A percentile compares a stretch with the other conserved stretches of the same genome.
These are phyloP conservation scores for Termitomyces sp. DNA, from an alignment of 768 basidiomycete genomes.

Conservation along the genomic window DNA sequence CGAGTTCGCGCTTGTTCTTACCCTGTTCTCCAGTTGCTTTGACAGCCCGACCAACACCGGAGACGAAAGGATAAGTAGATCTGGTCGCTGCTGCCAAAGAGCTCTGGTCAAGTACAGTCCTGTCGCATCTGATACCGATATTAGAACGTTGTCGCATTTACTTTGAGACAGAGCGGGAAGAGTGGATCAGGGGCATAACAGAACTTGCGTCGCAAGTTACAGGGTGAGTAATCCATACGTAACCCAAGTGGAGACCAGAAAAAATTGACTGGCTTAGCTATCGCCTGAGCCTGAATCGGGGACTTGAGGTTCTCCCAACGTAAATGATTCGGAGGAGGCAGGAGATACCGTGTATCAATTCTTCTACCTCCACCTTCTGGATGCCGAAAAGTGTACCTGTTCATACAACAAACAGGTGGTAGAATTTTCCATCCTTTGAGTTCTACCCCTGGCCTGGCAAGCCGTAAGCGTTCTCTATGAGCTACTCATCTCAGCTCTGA, in stretches of 20 bases:
- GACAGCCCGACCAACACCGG: slow-evolving; percentile 36
- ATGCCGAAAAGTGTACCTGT: slow-evolving; percentile 31
- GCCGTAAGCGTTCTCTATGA: slow-evolving; percentile 25
- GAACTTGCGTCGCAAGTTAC: slow-evolving; percentile 27
- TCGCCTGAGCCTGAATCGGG: slow-evolving; percentile 41
- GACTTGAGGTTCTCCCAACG: not conserved
- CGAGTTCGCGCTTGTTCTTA: slow-evolving; percentile 31
- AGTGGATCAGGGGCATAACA: slow-evolving; percentile 48
- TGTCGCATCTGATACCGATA: slow-evolving; percentile 37
- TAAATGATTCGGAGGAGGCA: not conserved
- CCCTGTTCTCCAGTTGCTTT: slow-evolving; percentile 38
- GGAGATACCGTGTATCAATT: slow-evolving; percentile 30
- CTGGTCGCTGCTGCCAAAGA: slow-evolving; percentile 34
- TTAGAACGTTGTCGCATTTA: slow-evolving; percentile 43
- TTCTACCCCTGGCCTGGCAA: slow-evolving; percentile 33
- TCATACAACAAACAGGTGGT: slow-evolving; percentile 16
- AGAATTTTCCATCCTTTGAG: slow-evolving; percentile 35
- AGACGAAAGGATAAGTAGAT: slow-evolving; percentile 44
- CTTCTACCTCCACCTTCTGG: slow-evolving; percentile 26
- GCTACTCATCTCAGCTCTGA: slow-evolving; percentile 30
- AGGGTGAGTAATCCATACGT: not conserved
- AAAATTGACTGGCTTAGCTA: slow-evolving; percentile 43
- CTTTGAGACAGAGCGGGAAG: too few relatives aligned
- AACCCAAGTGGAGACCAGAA: not conserved
- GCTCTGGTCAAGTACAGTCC: slow-evolving; percentile 42